These are phyloP conservation scores for Incumbomyces delicatus DNA, from an alignment of 2,329 filamentous ascomycete genomes.

Conservation along the genomic window DNA sequence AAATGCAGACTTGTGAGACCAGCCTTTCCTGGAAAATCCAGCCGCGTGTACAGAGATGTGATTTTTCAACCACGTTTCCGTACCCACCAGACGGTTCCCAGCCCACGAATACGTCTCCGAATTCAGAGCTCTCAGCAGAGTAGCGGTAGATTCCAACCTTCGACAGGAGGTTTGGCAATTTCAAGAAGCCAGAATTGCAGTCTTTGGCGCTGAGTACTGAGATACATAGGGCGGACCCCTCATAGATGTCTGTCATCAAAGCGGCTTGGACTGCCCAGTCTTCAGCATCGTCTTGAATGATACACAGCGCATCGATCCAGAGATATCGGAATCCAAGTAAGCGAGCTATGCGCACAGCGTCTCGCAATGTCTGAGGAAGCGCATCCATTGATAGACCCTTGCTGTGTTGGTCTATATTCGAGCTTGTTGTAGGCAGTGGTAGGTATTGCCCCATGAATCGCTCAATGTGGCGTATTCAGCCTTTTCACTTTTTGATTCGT, in stretches of 20 bases:
- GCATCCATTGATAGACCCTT: neutral
- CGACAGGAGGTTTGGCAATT: neutral
- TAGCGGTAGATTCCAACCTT: neutral
- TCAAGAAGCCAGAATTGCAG: neutral
- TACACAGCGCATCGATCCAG: constrained; percentile 22
- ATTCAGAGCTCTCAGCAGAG: neutral
- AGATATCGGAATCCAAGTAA: constrained; percentile 15
- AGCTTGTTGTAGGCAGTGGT: neutral
- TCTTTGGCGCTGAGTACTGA: constrained; percentile 5
- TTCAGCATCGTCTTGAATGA: constrained; percentile 18
- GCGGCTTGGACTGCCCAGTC: constrained; percentile 11
- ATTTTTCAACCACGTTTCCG: neutral
- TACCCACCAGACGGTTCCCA: neutral
- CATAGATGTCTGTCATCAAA: constrained; percentile 14
- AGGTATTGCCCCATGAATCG: constrained; percentile 14
- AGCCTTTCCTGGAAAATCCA: constrained; percentile 14
- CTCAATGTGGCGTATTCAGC: constrained; percentile 10
- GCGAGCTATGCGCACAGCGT: constrained; percentile 7
- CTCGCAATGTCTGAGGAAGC: constrained; percentile 8
- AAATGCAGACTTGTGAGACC: constrained; percentile 11
- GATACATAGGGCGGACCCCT: constrained; percentile 10
- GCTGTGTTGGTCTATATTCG: neutral
- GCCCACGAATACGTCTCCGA: neutral
- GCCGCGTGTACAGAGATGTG: constrained; percentile 6
- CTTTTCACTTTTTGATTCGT: too few species aligned